Conservation (phyloP, 768 basidiomycete species). For the Pulveroboletus sp. region DNA sequence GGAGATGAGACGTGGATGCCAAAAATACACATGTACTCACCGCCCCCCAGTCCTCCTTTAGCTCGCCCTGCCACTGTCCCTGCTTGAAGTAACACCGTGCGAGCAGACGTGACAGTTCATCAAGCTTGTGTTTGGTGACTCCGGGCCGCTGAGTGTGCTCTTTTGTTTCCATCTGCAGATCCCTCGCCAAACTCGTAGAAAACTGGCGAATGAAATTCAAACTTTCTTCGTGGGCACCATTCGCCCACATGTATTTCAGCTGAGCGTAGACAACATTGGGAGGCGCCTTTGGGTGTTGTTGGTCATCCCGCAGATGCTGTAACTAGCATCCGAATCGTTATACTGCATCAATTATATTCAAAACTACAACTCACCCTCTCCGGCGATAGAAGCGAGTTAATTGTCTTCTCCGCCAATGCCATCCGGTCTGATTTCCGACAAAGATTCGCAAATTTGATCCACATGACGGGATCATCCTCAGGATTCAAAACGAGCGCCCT, state of each 20-base stretch:
- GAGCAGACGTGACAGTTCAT: constrained; percentile 77
- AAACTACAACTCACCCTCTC: constrained; percentile 46
- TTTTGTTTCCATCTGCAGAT: constrained; percentile 59
- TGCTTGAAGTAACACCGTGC: constrained; percentile 96
- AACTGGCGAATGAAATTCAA: constrained; percentile 81
- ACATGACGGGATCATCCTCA: constrained; percentile 92
- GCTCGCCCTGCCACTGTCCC: constrained; percentile 87
- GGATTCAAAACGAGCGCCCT: constrained; percentile 90
- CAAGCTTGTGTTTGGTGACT: constrained; percentile 55
- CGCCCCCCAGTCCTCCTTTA: constrained; percentile 73
- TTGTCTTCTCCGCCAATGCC: constrained; percentile 93
- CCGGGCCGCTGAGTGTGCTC: constrained; percentile 48
- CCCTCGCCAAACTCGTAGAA: constrained; percentile 66
- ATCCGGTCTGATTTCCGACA: constrained; percentile 95
- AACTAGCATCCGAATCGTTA: constrained; percentile 23
- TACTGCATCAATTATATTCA: background rate
- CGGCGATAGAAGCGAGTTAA: constrained; percentile 82
- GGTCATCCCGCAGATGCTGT: constrained; percentile 47
- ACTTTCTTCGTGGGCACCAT: constrained; percentile 70
- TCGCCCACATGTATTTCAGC: constrained; percentile 94
- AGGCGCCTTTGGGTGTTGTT: constrained; percentile 66
- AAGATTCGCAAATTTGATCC: constrained; percentile 98
- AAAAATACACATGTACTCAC: constrained; percentile 42
- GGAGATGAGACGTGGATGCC: constrained; percentile 9
- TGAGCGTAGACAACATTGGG: constrained; percentile 96